phyloP scores from a whole-genome alignment of 805 yeast species.

The Wickerhamomyces queroliae region DNA sequence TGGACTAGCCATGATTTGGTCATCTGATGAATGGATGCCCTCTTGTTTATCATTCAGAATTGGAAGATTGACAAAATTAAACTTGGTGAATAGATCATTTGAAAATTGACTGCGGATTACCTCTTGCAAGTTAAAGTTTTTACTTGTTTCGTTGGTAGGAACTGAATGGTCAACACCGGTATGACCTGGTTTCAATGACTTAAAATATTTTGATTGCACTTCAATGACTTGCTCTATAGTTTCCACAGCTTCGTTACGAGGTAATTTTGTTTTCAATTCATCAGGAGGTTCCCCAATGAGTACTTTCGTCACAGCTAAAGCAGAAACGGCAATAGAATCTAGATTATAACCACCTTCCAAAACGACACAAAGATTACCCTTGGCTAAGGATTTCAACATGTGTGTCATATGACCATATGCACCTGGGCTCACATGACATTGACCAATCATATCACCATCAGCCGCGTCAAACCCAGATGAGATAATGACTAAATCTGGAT shows the following conservation, averaged over 20 bases:
- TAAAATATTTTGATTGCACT: slow-evolving; percentile 84
- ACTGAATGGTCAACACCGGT: slow-evolving; percentile 31
- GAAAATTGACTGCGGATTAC: slow-evolving; percentile 74
- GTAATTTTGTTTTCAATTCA: slow-evolving; percentile 55
- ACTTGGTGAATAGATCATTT: slow-evolving; percentile 43
- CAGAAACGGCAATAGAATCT: slow-evolving; percentile 85
- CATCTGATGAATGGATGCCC: slow-evolving; percentile 44
- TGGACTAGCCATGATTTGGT: slow-evolving; percentile 66
- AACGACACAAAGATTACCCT: slow-evolving; percentile 83
- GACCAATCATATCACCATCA: slow-evolving; percentile 95
- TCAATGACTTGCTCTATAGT: slow-evolving; percentile 77
- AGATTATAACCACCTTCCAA: slow-evolving; percentile 96
- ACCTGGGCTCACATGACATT: slow-evolving; percentile 91
- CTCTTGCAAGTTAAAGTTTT: slow-evolving; percentile 54
- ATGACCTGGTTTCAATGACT: slow-evolving; percentile 68
- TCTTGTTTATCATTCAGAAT: slow-evolving; percentile 35
- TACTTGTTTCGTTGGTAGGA: slow-evolving; percentile 28
- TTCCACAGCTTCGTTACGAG: slow-evolving; percentile 71
- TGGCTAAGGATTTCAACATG: slow-evolving; percentile 78
- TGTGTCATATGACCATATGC: slow-evolving; percentile 98
- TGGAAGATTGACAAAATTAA: slow-evolving; percentile 65
- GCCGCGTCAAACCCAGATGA: slow-evolving; percentile 99
- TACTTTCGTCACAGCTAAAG: slow-evolving; percentile 86
- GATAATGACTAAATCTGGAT: slow-evolving; percentile 88
- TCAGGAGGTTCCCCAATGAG: slow-evolving; percentile 95